Evolutionary conservation across 2,329 filamentous ascomycete genomes (phyloP), one percentile per base, ranked within the genome.

Genomic region (Penicillium verrucosum): DNA sequence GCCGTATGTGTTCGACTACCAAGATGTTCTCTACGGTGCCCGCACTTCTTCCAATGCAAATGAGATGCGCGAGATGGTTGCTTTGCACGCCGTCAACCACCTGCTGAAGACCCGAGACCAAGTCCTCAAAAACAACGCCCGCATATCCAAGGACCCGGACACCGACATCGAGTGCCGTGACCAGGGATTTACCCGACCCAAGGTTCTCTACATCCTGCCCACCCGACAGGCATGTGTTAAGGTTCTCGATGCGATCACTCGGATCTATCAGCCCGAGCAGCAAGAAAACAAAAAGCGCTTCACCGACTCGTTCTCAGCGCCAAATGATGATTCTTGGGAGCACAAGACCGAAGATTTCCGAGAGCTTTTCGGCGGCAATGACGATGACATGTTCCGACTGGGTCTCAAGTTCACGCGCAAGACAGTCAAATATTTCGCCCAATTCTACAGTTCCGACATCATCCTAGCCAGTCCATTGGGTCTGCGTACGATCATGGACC

Each of bases 371-470:
- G 88, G 88, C 59, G 94, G 94, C 57, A 97, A 97, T 70, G 91
- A 96, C 71, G 94, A 97, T 71, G 94, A 99, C 76, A 94, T 95
- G 84, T 99, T 97, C 77, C 86, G 93, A 3, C 80, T 97, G 2
- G 94, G 93, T n/a, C 76, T 99, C 70, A 99, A 97, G 75, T 95
- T 99, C 72, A 97, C 94, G 0, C 85, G 94, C 59, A 97, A 97
- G 76, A 96, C 92, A 0, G 81, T 97, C 70, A 97, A 97, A 73
- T 94, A 89, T 72, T 99, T 96, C 77, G 84, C 93, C 0, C 89
- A 92, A 60, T 99, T 99, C 73, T 97, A 97, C 79, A 93, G 89
- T 72, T 96, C 92, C 10, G 94, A 99, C 71, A 92, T 99, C 62
- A 90, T 99, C 54, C 81, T 99, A 52, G 92, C 91, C 23, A 96